phyloP scores from a whole-genome alignment of 164 flowering plant genomes.

The Vitis rupestris region DNA sequence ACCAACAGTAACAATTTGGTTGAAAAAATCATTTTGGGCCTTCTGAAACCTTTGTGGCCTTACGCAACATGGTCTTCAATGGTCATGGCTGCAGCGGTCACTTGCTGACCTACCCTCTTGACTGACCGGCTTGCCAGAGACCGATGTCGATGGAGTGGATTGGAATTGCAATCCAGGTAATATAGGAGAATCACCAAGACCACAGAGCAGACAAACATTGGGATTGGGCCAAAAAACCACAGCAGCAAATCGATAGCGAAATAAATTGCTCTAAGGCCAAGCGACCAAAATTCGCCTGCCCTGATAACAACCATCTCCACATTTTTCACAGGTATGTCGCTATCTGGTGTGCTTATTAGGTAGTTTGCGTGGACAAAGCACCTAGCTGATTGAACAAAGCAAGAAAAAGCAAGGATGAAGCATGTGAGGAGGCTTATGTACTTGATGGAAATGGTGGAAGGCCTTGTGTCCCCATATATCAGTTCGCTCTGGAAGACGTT shows the following conservation, averaged over 20 bases:
- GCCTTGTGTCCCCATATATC: constrained; percentile 49
- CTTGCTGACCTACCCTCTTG: background rate
- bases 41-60: too few relatives aligned
- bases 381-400: constrained; percentile 48
- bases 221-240: constrained; percentile 69
- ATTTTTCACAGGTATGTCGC: constrained; percentile 12
- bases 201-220: constrained; percentile 42
- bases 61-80: too few relatives aligned
- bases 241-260: constrained; percentile 44
- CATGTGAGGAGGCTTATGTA: constrained; percentile 50
- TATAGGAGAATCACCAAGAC: constrained; percentile 38
- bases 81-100: background rate
- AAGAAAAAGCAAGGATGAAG: constrained; percentile 49
- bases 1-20: too few relatives aligned
- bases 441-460: constrained; percentile 46
- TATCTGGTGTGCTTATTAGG: constrained; percentile 41
- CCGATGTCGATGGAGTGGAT: constrained; percentile 24
- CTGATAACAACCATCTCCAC: constrained; percentile 40
- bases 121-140: background rate
- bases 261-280: constrained; percentile 60
- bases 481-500: constrained; percentile 29
- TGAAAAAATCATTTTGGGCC: too few relatives aligned
- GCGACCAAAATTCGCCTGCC: constrained; percentile 54
- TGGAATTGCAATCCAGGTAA: constrained; percentile 35
- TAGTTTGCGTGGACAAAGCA: constrained; percentile 47